Evolutionary conservation across 345 rosid species (phyloP), one percentile per base, ranked within the genome.

Genomic region (Salix dunnii): DNA sequence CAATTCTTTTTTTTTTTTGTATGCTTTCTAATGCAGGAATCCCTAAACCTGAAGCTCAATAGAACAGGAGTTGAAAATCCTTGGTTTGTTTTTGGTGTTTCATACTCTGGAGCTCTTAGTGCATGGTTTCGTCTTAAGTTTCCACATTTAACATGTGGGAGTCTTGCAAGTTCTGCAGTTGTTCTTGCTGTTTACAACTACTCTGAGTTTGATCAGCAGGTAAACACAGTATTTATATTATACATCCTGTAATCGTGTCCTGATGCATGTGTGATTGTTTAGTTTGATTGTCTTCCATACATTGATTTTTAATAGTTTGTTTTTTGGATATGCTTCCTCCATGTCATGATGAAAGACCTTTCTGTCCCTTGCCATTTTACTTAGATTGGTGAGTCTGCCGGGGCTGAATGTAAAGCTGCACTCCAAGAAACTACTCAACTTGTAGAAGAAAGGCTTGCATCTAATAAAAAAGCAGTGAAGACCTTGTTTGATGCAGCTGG

Each of bases 111-210:
- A 85, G 99, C 99, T 72, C 88, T 95, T 38, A 95, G 99, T 79
- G 97, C 97, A 30, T 95, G 99, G 97, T 95, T 91, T 83, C 91
- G 93, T 68, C 97, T 95, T 27, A 95, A 95, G 82, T 95, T 90
- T 74, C 99, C 99, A 68, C 99, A 95, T 81, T 81, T 95, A 79
- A 90, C 99, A 0, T 95, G 99, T 51, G 96, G 97, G 88, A 95
- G 99, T 79, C 94, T 95, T 43, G 98, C 99, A 77, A 95, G 99
- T 83, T 95, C 98, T 51, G 99, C 96, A 0, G 99, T 95, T 82
- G 98, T 95, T 85, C 93, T 84, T 76, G 93, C 99, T 75, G 90
- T 95, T 66, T 90, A 89, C 70, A 83, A 93, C 65, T 95, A 76
- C 84, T 82, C 94, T 67, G 91, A 91, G 77, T 95, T 77, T 85